Evolutionary conservation across 805 yeast genomes (phyloP).

Genomic region (Saccharomycopsis selenospora): DNA sequence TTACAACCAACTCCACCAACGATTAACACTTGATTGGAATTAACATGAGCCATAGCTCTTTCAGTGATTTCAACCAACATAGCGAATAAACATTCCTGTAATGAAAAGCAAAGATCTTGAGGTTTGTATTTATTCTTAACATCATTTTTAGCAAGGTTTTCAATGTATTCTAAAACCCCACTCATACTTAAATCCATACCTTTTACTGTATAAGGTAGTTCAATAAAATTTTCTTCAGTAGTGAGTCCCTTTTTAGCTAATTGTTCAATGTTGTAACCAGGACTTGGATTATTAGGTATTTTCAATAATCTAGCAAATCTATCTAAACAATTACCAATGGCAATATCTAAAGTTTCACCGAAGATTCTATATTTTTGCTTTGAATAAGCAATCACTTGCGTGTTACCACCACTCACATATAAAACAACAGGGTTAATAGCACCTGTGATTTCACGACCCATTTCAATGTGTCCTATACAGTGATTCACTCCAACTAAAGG

Average conservation of each 20-base stretch:
- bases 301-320: constrained; percentile 87
- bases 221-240: constrained; percentile 44
- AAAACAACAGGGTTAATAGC: constrained; percentile 95
- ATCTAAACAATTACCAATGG: constrained; percentile 95
- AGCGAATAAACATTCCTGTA: constrained; percentile 88
- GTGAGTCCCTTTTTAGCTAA: constrained; percentile 60
- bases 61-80: constrained; percentile 98
- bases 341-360: constrained; percentile 95
- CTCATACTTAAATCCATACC: constrained; percentile 98
- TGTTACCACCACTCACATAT: constrained; percentile 97
- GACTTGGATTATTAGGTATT: constrained; percentile 90
- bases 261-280: constrained; percentile 96
- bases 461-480: constrained; percentile 96
- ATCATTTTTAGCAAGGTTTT: constrained; percentile 58
- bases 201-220: constrained; percentile 91
- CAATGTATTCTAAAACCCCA: constrained; percentile 85
- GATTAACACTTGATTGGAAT: constrained; percentile 78
- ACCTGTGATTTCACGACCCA: constrained; percentile 99
- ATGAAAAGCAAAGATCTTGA: constrained; percentile 85
- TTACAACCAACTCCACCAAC: constrained; percentile 99
- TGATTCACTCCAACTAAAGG: constrained; percentile 95
- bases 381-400: constrained; percentile 95
- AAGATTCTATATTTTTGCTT: constrained; percentile 92
- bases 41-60: constrained; percentile 97
- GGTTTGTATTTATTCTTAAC: constrained; percentile 46